Conservation (phyloP, 2,329 filamentous ascomycete species). For the Fusarium sp. region DNA sequence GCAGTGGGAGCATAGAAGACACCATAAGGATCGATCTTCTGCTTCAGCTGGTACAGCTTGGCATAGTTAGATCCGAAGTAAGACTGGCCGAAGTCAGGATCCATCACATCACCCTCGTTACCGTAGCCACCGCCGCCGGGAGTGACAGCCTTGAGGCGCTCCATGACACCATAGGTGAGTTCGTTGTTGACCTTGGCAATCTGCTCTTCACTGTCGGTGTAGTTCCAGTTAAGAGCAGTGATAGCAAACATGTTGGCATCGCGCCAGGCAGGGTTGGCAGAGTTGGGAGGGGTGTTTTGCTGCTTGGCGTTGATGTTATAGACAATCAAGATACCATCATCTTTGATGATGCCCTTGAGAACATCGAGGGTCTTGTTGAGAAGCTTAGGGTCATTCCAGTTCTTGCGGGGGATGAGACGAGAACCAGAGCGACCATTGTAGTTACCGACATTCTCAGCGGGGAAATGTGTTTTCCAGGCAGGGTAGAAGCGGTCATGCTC, state of each 20-base stretch:
- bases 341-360: slow-evolving; percentile 20
- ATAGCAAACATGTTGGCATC: slow-evolving; percentile 53
- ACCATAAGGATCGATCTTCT: slow-evolving; percentile 52
- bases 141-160: slow-evolving; percentile 41
- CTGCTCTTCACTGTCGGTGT: slow-evolving; percentile 9
- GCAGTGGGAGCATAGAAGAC: slow-evolving; percentile 54
- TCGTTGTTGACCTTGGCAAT: slow-evolving; percentile 48
- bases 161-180: slow-evolving; percentile 31
- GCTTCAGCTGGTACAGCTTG: slow-evolving; percentile 52
- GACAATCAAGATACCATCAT: slow-evolving; percentile 25
- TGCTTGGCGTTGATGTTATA: slow-evolving; percentile 41
- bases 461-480: slow-evolving; percentile 47
- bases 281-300: slow-evolving; percentile 49
- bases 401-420: slow-evolving; percentile 47
- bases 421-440: slow-evolving; percentile 43
- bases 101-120: slow-evolving; percentile 53
- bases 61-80: slow-evolving; percentile 54
- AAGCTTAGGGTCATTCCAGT: slow-evolving; percentile 28
- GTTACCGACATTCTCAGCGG: slow-evolving; percentile 42
- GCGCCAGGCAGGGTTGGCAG: slow-evolving; percentile 58
- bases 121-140: slow-evolving; percentile 47
- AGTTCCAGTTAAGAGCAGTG: slow-evolving; percentile 44
- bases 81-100: slow-evolving; percentile 52
- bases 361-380: slow-evolving; percentile 27
- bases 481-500: slow-evolving; percentile 46